Conservation (phyloP, 306 rosid species). For the Cotoneaster glaucophyllus region DNA sequence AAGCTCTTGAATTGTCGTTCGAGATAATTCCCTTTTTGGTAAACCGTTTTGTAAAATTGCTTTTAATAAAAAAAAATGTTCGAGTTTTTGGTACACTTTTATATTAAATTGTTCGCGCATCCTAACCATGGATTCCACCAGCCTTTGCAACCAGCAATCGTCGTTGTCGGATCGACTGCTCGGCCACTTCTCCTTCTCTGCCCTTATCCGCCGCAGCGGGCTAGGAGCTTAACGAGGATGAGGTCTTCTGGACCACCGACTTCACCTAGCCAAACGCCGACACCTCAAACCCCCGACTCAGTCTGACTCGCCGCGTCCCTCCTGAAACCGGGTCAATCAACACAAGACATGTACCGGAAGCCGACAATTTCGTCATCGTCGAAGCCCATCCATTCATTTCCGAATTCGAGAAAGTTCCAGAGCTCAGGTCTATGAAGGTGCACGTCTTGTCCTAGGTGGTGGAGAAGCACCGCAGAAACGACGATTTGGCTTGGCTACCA, state of each 20-base stretch:
- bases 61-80: too few species aligned
- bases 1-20: background rate
- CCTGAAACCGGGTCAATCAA: slow-evolving; percentile 25
- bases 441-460: slow-evolving; percentile 35
- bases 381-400: slow-evolving; percentile 45
- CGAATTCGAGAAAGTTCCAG: slow-evolving; percentile 44
- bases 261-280: slow-evolving; percentile 21
- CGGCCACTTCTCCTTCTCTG: slow-evolving; percentile 25
- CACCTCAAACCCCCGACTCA: slow-evolving; percentile 1
- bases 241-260: slow-evolving; percentile 62
- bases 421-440: slow-evolving; percentile 72
- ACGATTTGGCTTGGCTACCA: background rate
- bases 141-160: slow-evolving; percentile 44
- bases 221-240: slow-evolving; percentile 70
- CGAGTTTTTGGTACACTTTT: too few species aligned
- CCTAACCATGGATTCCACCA: slow-evolving; percentile 43
- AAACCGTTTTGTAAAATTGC: too few species aligned
- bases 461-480: slow-evolving; percentile 25
- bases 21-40: background rate
- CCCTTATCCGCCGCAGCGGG: background rate
- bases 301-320: slow-evolving; percentile 16
- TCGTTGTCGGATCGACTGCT: slow-evolving; percentile 53
- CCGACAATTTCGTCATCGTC: slow-evolving; percentile 26
- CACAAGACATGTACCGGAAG: slow-evolving; percentile 33
- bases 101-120: too few species aligned